Evolutionary conservation across 1,284 basidiomycete species (phyloP), one percentile per base, ranked within the genome.

Genomic region (Peniophora sp.): DNA sequence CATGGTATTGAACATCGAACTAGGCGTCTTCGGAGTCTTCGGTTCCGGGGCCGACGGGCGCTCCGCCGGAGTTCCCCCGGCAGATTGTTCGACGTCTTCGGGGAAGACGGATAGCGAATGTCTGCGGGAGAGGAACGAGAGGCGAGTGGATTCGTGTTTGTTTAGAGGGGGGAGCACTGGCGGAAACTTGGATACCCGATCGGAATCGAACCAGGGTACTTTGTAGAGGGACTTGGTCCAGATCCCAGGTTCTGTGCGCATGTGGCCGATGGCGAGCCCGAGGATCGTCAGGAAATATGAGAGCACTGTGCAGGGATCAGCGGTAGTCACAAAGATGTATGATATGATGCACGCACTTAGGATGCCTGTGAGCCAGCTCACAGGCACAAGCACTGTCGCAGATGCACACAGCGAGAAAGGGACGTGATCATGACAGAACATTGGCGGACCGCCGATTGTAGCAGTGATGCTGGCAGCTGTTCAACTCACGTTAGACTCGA

Each of bases 261-360:
- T 60, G 54, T 85, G 82, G 2, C 68, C 60, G 51, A 74, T 60
- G 15, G 72, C 59, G 39, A 71, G 61, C 51, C 76, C 63, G 55
- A 75, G 67, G 24, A 86, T 62, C 1, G 68, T 60, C 54, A 84
- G 67, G 59, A 78, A 80, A 57, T 86, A 83, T 10, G 71, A 58
- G 15, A 81, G 59, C 39, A 75, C 83, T 85, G 49, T 14, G 35
- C 8, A 8, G 24, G n/a, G n/a, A 41, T 41, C 5, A 24, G 24
- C 34, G 42, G 20, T 47, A 56, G 52, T 23, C 36, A 55, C 56
- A 39, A 58, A 42, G 0, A 15, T 22, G 14, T 24, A 20, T 10
- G 42, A 39, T 44, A 44, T 15, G 41, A 23, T 10, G 36, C 22
- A 69, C 81, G 53, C 61, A 85, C 82, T 58, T 32, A 74, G 67